Conservation (phyloP, 495 filamentous ascomycete genomes). For the Penicillium dipodomyicola region DNA sequence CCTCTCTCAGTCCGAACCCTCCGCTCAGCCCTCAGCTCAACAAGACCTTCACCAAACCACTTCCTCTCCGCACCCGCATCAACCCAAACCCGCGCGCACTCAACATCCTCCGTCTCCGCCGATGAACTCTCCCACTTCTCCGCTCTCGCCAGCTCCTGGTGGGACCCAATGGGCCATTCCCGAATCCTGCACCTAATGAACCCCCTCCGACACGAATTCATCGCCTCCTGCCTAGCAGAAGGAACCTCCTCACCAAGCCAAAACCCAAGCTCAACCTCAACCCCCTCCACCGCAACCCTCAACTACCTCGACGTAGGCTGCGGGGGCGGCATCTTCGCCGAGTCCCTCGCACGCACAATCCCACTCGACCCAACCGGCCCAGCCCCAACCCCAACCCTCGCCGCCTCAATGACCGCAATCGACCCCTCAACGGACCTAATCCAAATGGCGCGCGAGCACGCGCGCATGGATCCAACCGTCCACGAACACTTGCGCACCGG, state of each 20-base stretch:
- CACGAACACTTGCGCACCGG: constrained; percentile 45
- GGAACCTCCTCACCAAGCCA: constrained; percentile 13
- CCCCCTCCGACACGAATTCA: constrained; percentile 91
- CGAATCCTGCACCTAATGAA: constrained; percentile 97
- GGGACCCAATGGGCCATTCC: constrained; percentile 92
- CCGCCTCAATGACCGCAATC: constrained; percentile 71
- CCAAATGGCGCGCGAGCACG: constrained; percentile 72
- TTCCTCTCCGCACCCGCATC: not conserved
- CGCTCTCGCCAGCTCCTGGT: constrained; percentile 89
- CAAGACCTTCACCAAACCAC: constrained; percentile 11
- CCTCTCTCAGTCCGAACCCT: constrained; percentile 12
- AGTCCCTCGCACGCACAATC: constrained; percentile 75
- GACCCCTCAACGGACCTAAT: constrained; percentile 82
- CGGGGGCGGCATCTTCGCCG: constrained; percentile 94
- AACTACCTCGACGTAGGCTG: constrained; percentile 91
- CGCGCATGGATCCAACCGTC: constrained; percentile 60
- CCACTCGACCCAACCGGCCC: constrained; percentile 46
- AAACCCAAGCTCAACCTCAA: constrained; percentile 11
- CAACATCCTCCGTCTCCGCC: constrained; percentile 71
- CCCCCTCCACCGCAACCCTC: constrained; percentile 36
- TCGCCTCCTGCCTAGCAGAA: constrained; percentile 62
- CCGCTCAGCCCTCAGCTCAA: constrained; percentile 6
- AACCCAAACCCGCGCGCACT: constrained; percentile 36
- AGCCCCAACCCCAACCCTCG: constrained; percentile 53
- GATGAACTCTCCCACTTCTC: constrained; percentile 93